Evolutionary conservation across 2,329 filamentous ascomycete species (phyloP), one percentile per base, ranked within the genome.

Genomic region (Byssothecium circinans): DNA sequence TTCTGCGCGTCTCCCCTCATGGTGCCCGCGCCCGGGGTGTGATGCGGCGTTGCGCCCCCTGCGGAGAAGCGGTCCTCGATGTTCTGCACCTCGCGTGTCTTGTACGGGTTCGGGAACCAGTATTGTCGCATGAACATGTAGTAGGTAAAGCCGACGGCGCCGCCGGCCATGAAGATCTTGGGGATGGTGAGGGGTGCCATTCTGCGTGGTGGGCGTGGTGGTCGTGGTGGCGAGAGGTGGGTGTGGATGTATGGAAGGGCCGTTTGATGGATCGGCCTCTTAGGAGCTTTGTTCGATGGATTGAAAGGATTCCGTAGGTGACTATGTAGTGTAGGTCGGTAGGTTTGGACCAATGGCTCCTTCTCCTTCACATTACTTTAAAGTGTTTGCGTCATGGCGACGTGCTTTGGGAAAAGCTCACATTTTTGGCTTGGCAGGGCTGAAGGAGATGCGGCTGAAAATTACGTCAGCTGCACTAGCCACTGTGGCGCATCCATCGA

Each of bases 101-200:
- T 68, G 58, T 68, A 68, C 10, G 67, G 64, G 51, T 70, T 67
- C 43, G 65, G 65, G 60, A 67, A 69, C 68, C 67, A 69, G 56
- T 69, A 67, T 43, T 62, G 62, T 47, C 67, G 61, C 64, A 69
- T 69, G 50, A 62, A 60, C 42, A 69, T 55, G 56, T 69, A 66
- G 58, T 70, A 70, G 41, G 54, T 56, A 51, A 70, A 64, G 48
- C 68, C 67, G 14, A 65, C 60, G 42, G 60, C 61, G 22, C 62
- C 67, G 41, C 67, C 67, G 35, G 67, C 67, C 60, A 68, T 64
- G 54, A 70, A 68, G 45, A 70, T 63, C 52, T 70, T 70, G 32
- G 66, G 65, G 19, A 70, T 65, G 4, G 65, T 64, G 46, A 66
- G 61, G 43, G 56, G 61, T 35, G 61, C 60, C 64, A 66, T 66